A percentile compares a stretch with the other conserved stretches of the same genome.
Conservation (phyloP, 176 grass and related monocot species). For the Melocanna baccifera region DNA sequence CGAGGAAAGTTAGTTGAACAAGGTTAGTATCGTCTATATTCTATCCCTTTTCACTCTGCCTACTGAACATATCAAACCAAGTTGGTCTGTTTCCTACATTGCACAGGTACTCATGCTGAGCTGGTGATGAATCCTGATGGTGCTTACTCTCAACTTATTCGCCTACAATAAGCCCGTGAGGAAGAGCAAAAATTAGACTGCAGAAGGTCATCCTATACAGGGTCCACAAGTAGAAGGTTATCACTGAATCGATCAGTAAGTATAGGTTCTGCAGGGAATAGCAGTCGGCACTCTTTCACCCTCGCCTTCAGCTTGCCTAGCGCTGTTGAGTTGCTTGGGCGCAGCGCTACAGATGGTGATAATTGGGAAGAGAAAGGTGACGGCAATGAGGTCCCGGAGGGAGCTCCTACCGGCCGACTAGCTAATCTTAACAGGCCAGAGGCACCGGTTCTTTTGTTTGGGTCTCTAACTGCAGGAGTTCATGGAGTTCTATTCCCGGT, state of each 20-base stretch:
- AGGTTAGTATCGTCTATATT: constrained; percentile 34
- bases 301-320: constrained; percentile 21
- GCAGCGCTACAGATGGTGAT: background rate
- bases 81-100: background rate
- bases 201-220: background rate
- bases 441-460: constrained; percentile 57
- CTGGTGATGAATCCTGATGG: constrained; percentile 55
- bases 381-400: constrained; percentile 19
- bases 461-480: constrained; percentile 56
- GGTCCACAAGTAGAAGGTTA: constrained; percentile 39
- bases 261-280: constrained; percentile 40
- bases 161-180: constrained; percentile 48
- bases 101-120: constrained; percentile 59
- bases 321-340: background rate
- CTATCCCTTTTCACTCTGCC: background rate
- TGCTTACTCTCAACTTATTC: background rate
- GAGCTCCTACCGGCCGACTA: constrained; percentile 50
- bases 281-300: constrained; percentile 41
- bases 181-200: constrained; percentile 26
- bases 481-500: constrained; percentile 72
- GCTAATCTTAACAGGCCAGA: constrained; percentile 74
- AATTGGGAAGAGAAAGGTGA: background rate
- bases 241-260: constrained; percentile 51
- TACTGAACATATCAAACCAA: background rate
- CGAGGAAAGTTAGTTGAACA: constrained; percentile 72